Base-by-base conservation (phyloP, 495 filamentous ascomycete genomes). In the Tuber magnatum region DNA sequence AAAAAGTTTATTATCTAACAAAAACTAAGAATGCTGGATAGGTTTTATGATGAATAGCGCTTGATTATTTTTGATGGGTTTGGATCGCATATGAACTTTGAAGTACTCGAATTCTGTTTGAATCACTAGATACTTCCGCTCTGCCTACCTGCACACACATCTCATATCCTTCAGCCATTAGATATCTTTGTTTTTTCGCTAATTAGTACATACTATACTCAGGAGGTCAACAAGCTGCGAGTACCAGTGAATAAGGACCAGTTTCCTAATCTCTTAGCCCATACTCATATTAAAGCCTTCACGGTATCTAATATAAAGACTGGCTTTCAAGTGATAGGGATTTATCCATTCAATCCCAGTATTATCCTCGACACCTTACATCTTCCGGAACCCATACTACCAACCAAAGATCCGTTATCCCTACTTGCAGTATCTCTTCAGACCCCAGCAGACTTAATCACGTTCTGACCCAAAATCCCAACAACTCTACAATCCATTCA, bases 181-280 rank as follows among this genome's bases (percentile, higher is more conserved):
- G n/a, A 72, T 24, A 70, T 72, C 0, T 70, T 51, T 9, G 48
- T 75, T n/a, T 75, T 75, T 20, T 71, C 40, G 22, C 7, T 18
- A 1, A 10, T 69, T 1, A 72, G 68, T 12, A 51, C 46, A 10
- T 71, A 71, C 18, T 72, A 72, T 6, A 2, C 2, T 16, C 44
- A 72, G 16, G n/a, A 70, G 18, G 68, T 74, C 22, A 74, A 28
- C 6, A 16, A 22, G 3, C 14, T 72, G 6, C 56, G 16, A 3
- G 40, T 61, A 4, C n/a, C 51, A 24, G 40, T 72, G 6, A 3
- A 71, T 44, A 75, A 75, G 69, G 68, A 65, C 28, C 61, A 46
- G 2, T 69, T 75, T 32, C 41, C 40, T n/a, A 72, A 68, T 24
- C 51, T 75, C 41, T 16, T 69, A 22, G 51, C 74, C 20, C 8